These are phyloP conservation scores for Candida sithepensis DNA, from an alignment of 805 yeast genomes.

Conservation along the genomic window DNA sequence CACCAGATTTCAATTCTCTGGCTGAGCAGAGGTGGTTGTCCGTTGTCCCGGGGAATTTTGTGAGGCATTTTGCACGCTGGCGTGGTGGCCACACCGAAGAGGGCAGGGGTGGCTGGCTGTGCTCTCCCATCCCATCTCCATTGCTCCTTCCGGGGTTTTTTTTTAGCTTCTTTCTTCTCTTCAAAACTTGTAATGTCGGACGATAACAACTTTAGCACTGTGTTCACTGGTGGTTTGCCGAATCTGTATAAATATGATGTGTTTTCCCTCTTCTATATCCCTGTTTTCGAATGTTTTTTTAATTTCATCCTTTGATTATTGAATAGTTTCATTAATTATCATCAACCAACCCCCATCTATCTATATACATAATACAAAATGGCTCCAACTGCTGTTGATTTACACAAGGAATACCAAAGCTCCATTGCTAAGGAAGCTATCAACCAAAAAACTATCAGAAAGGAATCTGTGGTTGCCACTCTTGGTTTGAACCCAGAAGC, in stretches of 20 bases:
- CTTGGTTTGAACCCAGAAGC: constrained; percentile 59
- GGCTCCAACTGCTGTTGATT: constrained; percentile 40
- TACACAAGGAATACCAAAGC: constrained; percentile 29
- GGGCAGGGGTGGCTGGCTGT: background rate
- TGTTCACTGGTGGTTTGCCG: background rate
- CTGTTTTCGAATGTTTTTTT: background rate
- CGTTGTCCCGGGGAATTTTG: constrained; percentile 6
- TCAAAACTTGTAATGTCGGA: background rate
- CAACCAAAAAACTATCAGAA: constrained; percentile 24
- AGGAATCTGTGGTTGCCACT: constrained; percentile 29
- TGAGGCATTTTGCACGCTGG: constrained; percentile 7
- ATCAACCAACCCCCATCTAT: background rate
- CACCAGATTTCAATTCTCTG: no score
- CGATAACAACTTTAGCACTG: background rate
- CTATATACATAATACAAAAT: constrained; percentile 16
- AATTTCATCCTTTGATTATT: background rate
- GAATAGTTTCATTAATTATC: background rate
- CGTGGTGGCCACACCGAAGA: background rate
- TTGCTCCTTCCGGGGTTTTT: constrained; percentile 1
- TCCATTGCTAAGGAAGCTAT: constrained; percentile 22
- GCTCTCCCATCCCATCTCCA: background rate
- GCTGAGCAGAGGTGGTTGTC: background rate
- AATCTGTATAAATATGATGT: constrained; percentile 1
- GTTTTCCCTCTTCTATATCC: background rate
- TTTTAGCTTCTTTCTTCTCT: no score